Evolutionary conservation across 306 rosid species (phyloP).

Genomic region (Crotalaria pallida): DNA sequence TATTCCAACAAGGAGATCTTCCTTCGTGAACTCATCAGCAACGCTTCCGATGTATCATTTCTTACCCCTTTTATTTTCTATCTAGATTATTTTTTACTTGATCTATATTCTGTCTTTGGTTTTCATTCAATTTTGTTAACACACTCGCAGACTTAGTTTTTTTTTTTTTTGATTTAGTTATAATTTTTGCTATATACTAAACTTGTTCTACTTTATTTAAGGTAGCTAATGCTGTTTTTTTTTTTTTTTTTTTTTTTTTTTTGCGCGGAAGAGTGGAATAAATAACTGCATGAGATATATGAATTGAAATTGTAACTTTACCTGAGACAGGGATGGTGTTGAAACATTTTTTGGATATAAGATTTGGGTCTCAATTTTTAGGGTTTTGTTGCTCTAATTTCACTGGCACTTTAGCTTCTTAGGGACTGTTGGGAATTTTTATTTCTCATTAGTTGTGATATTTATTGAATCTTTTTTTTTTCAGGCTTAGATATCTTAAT

Average conservation of each 20-base stretch:
- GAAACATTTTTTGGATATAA: no score
- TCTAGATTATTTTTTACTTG: background rate
- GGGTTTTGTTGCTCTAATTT: background rate
- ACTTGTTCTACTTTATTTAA: no score
- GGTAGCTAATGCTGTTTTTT: background rate
- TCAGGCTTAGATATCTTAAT: no score
- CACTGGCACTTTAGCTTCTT: background rate
- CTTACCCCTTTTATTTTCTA: no score
- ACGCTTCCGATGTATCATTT: conserved; percentile 67
- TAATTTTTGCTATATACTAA: no score
- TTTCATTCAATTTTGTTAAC: background rate
- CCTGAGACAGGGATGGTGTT: no score
- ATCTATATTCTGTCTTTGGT: background rate
- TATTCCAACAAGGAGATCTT: conserved; percentile 98
- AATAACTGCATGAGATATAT: background rate
- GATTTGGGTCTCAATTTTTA: background rate
- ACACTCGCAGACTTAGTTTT: background rate
- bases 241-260: background rate
- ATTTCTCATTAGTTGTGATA: no score
- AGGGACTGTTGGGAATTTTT: background rate
- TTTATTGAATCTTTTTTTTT: no score
- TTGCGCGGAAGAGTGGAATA: no score
- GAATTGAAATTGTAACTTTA: no score
- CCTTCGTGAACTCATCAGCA: conserved; percentile 86
- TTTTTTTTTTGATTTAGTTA: no score